phyloP scores from a whole-genome alignment of 2,329 filamentous ascomycete species.

The Cladosporium sphaerospermum region DNA sequence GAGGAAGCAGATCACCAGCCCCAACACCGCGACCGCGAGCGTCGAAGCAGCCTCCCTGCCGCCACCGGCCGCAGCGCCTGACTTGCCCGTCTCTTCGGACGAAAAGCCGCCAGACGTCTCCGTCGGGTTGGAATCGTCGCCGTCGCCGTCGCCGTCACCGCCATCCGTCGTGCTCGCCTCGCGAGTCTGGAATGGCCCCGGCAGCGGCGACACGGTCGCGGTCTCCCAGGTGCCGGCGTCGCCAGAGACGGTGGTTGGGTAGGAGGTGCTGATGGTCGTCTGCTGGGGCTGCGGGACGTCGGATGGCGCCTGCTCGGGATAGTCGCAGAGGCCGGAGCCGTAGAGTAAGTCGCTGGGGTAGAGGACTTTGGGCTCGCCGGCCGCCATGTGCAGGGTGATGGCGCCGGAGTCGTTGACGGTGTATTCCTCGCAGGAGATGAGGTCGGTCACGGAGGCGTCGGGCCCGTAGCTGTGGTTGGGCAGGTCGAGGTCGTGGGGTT shows the following conservation, averaged over 20 bases:
- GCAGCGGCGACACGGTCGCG: conserved; percentile 2
- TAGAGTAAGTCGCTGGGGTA: conserved; percentile 23
- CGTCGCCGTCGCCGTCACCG: background rate
- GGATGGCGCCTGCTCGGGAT: background rate
- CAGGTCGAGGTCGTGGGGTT: conserved; percentile 30
- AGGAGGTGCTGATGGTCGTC: conserved; percentile 3
- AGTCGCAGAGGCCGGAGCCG: conserved; percentile 23
- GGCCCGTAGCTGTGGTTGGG: conserved; percentile 25
- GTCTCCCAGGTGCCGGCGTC: background rate
- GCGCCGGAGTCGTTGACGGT: conserved; percentile 22
- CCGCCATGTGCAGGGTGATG: conserved; percentile 29
- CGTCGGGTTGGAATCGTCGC: background rate
- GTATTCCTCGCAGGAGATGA: conserved; percentile 29
- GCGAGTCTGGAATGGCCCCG: background rate
- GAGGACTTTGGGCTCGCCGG: conserved; percentile 31
- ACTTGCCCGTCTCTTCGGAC: background rate
- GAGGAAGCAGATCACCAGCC: background rate
- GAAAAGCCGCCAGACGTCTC: background rate
- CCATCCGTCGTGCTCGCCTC: background rate
- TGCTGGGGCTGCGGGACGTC: conserved; percentile 6
- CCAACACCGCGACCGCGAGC: background rate
- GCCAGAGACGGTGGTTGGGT: conserved; percentile 5
- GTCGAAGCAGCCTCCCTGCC: background rate
- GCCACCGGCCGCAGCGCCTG: background rate
- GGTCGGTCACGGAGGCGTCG: conserved; percentile 27